These are phyloP conservation scores for Jatropha multifida DNA, from an alignment of 441 rosid genomes.

Conservation along the genomic window DNA sequence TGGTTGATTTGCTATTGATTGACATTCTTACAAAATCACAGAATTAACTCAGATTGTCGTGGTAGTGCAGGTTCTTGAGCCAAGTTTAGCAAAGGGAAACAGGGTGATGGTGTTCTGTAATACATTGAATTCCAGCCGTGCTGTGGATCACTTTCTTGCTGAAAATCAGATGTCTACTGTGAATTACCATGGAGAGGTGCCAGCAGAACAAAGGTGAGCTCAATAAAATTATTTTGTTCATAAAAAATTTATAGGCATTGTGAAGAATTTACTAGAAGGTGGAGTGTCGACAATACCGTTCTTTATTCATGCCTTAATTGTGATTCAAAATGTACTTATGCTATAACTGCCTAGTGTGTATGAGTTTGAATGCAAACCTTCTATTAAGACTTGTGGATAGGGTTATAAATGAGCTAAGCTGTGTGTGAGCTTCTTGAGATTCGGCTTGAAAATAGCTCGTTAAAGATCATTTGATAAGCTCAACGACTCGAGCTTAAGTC, in stretches of 20 bases:
- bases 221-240: background rate
- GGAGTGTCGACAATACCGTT: background rate
- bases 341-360: no score
- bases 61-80: constrained; percentile 81
- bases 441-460: no score
- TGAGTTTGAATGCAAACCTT: no score
- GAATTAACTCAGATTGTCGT: constrained; percentile 19
- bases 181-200: constrained; percentile 96
- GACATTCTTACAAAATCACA: constrained; percentile 11
- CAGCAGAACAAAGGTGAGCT: constrained; percentile 83
- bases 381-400: no score
- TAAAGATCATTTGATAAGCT: no score
- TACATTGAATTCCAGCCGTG: constrained; percentile 89
- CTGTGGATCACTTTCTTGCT: constrained; percentile 82
- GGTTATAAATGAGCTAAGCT: no score
- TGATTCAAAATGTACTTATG: no score
- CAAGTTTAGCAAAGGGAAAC: constrained; percentile 90
- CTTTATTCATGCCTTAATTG: background rate
- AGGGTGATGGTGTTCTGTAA: constrained; percentile 95
- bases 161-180: constrained; percentile 82
- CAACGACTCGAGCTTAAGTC: no score
- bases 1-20: constrained; percentile 2
- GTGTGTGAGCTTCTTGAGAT: no score
- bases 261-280: background rate
- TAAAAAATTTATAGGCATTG: background rate